Base-by-base conservation (phyloP, 2,329 filamentous ascomycete genomes). In the Fusarium luffae region DNA sequence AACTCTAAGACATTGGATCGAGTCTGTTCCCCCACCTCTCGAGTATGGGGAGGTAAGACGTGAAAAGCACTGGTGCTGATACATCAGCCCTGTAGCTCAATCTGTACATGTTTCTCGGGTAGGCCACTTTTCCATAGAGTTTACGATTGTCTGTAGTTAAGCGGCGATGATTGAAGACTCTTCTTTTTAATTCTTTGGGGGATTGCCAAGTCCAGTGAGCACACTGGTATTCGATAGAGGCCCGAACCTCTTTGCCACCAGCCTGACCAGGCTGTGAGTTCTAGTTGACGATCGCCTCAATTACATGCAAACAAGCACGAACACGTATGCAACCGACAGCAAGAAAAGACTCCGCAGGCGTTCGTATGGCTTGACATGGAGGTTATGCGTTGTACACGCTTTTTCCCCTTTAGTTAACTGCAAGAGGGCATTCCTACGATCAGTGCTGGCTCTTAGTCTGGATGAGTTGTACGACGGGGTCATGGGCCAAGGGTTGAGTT, bases 311-410 rank as follows among this genome's bases (percentile, higher is more conserved):
- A 55, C 50, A 54, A 48, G 58, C 61, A 66, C 52, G 61, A 66
- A 61, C 69, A 73, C 67, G 62, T 62, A 66, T 63, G 54, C 62
- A 57, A 59, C 32, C 18, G 57, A 49, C 49, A 42, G 59, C 40
- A 41, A 63, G 49, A 28, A 48, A 72, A 52, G 61, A 59, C 54
- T 59, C 54, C 52, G 34, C 27, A 51, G 43, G 50, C 41, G 52
- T 52, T 69, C 56, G 56, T 72, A 62, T 66, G 50, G 51, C 44
- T 48, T 49, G 34, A 55, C 40, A 27, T 30, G 12, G 28, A 30
- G 52, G 62, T 54, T 64, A 59, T 63, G 68, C 44, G 59, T 57
- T 68, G 62, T 63, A 50, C 54, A 52, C 18, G 41, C 12, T 13
- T 42, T 19, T 23, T 40, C 10, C 58, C 42, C 34, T 50, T 37